phyloP scores from a whole-genome alignment of 768 basidiomycete genomes.

The Lactarius indigo region DNA sequence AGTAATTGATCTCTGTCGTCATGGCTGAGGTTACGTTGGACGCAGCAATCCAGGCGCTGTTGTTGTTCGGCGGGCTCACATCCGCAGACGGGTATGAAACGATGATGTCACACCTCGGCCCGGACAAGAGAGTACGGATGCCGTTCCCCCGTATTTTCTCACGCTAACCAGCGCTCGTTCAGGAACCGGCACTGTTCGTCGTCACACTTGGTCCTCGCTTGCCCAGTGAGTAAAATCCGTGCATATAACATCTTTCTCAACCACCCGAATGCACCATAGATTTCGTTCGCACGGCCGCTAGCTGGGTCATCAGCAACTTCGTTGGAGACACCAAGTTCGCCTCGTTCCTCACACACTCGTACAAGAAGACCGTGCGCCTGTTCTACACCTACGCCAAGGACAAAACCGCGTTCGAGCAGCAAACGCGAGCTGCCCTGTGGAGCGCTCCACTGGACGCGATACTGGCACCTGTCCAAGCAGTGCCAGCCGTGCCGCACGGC shows the following conservation, averaged over 20 bases:
- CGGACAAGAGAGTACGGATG: slow-evolving; percentile 16
- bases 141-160: background rate
- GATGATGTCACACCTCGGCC: slow-evolving; percentile 20
- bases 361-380: slow-evolving; percentile 10
- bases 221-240: slow-evolving; percentile 3
- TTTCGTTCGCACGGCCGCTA: slow-evolving; percentile 8
- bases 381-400: slow-evolving; percentile 12
- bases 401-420: slow-evolving; percentile 6
- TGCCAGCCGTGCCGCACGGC: slow-evolving; percentile 34
- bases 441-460: slow-evolving; percentile 27
- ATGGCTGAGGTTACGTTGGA: background rate
- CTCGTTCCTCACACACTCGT: slow-evolving; percentile 8
- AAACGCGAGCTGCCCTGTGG: slow-evolving; percentile 33
- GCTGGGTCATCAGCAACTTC: slow-evolving; percentile 14
- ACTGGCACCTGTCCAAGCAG: slow-evolving; percentile 37
- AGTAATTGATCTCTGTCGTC: background rate
- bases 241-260: background rate
- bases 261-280: background rate
- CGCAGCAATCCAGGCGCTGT: slow-evolving; percentile 6
- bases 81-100: slow-evolving; percentile 24
- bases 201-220: slow-evolving; percentile 19
- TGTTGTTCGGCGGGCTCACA: slow-evolving; percentile 12
- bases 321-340: slow-evolving; percentile 19
- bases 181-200: slow-evolving; percentile 23
- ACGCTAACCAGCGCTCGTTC: background rate